Conservation (phyloP, 2,329 filamentous ascomycete species). For the Trichoderma harzianum region DNA sequence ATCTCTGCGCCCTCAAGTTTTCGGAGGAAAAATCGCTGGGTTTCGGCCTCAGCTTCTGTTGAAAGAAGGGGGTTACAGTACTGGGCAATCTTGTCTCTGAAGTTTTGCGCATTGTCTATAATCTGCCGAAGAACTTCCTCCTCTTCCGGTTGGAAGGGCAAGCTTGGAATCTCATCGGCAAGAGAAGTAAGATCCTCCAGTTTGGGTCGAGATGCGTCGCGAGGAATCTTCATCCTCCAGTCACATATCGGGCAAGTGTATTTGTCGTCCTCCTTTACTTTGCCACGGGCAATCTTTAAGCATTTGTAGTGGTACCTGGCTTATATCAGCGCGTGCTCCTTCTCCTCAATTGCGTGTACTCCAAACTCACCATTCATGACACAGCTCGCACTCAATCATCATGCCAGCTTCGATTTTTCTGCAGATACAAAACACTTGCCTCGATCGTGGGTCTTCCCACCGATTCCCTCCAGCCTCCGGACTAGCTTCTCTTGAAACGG, state of each 20-base stretch:
- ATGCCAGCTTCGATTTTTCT: slow-evolving; percentile 89
- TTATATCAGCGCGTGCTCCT: neutral
- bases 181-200: slow-evolving; percentile 83
- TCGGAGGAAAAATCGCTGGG: slow-evolving; percentile 88
- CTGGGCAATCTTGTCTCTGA: slow-evolving; percentile 75
- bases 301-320: slow-evolving; percentile 94
- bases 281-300: slow-evolving; percentile 93
- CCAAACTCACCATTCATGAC: slow-evolving; percentile 82
- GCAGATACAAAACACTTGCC: slow-evolving; percentile 96
- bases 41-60: slow-evolving; percentile 81
- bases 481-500: slow-evolving; percentile 76
- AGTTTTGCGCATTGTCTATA: slow-evolving; percentile 77
- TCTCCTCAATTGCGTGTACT: neutral
- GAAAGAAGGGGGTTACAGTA: slow-evolving; percentile 80
- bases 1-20: slow-evolving; percentile 98
- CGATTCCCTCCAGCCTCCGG: slow-evolving; percentile 50
- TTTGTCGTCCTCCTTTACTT: slow-evolving; percentile 97
- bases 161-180: slow-evolving; percentile 72
- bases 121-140: slow-evolving; percentile 84
- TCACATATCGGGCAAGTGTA: slow-evolving; percentile 98
- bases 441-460: slow-evolving; percentile 59
- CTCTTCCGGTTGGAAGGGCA: slow-evolving; percentile 96
- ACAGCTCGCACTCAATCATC: slow-evolving; percentile 99
- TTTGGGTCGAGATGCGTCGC: slow-evolving; percentile 92
- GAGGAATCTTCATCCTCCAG: slow-evolving; percentile 93